Evolutionary conservation across 2,329 filamentous ascomycete species (phyloP).

Genomic region (Myriosclerotinia scirpicola): DNA sequence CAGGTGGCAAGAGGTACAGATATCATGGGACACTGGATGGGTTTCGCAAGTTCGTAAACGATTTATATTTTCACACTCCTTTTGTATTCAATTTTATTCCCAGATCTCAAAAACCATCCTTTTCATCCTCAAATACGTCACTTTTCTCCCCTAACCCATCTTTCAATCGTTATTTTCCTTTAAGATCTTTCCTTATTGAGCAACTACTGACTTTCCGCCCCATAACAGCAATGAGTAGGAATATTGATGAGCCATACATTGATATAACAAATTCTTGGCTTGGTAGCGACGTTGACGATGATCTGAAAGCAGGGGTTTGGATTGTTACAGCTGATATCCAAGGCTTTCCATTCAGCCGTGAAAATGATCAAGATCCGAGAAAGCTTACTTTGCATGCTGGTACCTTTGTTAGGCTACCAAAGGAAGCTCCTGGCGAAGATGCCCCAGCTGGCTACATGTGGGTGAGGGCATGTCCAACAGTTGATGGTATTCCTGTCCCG

Average conservation of each 20-base stretch:
- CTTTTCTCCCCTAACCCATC: background rate
- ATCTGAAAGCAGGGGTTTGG: background rate
- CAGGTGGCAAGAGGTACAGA: accelerated
- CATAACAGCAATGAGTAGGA: background rate
- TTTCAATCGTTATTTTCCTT: background rate
- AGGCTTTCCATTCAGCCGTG: background rate
- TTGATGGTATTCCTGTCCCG: background rate
- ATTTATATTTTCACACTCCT: background rate
- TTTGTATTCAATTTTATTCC: no score
- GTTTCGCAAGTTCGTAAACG: conserved; percentile 1
- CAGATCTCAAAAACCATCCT: background rate
- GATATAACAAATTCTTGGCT: background rate
- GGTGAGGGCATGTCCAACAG: background rate
- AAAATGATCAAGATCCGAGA: background rate
- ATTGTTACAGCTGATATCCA: background rate
- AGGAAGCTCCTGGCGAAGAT: background rate
- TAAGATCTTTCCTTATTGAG: background rate
- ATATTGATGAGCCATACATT: background rate
- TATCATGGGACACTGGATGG: background rate
- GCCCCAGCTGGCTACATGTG: background rate
- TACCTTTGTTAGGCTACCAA: background rate
- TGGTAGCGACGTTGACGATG: background rate
- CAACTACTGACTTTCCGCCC: background rate
- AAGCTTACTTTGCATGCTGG: background rate
- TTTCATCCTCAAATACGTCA: no score